Conservation (phyloP, 768 basidiomycete genomes). For the Leccinum ochraceum region DNA sequence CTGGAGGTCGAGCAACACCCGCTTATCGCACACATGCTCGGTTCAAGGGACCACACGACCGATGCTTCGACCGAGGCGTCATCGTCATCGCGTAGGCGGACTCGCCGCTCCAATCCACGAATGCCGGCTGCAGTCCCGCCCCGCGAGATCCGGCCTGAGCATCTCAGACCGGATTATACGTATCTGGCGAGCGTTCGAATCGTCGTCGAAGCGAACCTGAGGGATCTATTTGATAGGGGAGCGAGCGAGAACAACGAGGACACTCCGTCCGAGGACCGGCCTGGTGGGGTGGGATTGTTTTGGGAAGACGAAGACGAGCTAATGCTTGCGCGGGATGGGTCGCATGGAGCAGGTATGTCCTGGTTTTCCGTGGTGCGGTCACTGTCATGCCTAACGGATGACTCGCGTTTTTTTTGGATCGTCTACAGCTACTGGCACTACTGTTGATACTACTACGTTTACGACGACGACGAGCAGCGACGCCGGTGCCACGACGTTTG, state of each 20-base stretch:
- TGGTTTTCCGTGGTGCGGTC: too few relatives aligned
- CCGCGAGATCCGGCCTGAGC: conserved; percentile 24
- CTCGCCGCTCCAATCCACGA: conserved; percentile 21
- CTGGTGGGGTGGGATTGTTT: conserved; percentile 21
- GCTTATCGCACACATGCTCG: conserved; percentile 13
- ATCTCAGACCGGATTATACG: conserved; percentile 49
- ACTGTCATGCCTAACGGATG: neutral
- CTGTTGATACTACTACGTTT: neutral
- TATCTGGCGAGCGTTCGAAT: conserved; percentile 53
- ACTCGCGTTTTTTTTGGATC: neutral
- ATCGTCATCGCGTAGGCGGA: conserved; percentile 17
- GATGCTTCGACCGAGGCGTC: neutral
- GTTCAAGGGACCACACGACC: neutral
- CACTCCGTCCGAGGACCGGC: neutral
- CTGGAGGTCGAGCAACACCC: conserved; percentile 8
- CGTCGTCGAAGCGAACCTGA: conserved; percentile 53
- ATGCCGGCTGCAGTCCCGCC: conserved; percentile 17
- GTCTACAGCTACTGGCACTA: neutral
- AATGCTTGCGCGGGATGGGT: neutral
- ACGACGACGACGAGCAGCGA: neutral
- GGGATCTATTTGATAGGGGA: conserved; percentile 33
- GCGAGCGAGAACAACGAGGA: neutral
- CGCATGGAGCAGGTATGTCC: conserved; percentile 8
- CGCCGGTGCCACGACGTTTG: neutral
- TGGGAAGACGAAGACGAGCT: conserved; percentile 31